Conservation (phyloP, 2,329 filamentous ascomycete species). For the Cladophialophora chaetospira region DNA sequence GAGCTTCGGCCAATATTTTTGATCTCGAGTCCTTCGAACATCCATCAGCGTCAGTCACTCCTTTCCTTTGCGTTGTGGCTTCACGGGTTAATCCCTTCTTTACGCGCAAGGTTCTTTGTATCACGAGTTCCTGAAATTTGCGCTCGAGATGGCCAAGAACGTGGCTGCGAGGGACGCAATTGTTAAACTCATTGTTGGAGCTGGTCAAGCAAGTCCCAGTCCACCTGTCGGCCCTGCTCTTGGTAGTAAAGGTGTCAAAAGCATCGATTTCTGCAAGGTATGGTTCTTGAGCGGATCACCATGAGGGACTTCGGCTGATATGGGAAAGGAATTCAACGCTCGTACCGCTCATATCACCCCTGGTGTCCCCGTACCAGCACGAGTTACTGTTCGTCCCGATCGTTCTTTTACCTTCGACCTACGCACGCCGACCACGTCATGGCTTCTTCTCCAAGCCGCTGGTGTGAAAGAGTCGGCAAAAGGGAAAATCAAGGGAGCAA, state of each 20-base stretch:
- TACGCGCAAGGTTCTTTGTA: no score
- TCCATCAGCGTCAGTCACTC: neutral
- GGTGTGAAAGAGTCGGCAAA: constrained; percentile 71
- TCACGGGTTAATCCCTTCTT: no score
- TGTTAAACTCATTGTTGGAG: constrained; percentile 96
- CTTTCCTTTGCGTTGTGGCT: no score
- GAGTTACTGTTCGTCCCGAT: constrained; percentile 89
- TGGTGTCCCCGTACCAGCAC: constrained; percentile 85
- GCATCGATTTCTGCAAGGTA: constrained; percentile 99
- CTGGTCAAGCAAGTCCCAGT: constrained; percentile 90
- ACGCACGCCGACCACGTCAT: constrained; percentile 91
- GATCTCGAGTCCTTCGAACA: neutral
- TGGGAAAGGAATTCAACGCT: constrained; percentile 86
- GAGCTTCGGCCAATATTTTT: constrained; percentile 11
- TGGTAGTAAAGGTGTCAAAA: constrained; percentile 97
- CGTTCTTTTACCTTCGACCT: constrained; percentile 91
- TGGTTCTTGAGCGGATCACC: constrained; percentile 16
- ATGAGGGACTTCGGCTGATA: constrained; percentile 11
- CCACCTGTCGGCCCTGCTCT: constrained; percentile 95
- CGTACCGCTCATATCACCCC: constrained; percentile 79
- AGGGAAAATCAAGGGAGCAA: constrained; percentile 73
- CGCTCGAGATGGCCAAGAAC: constrained; percentile 53
- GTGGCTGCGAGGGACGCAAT: constrained; percentile 66
- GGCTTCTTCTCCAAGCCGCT: constrained; percentile 81
- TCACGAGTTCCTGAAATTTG: neutral